Evolutionary conservation across 176 grass and related monocot species (phyloP).

Genomic region (Stipa capillata): DNA sequence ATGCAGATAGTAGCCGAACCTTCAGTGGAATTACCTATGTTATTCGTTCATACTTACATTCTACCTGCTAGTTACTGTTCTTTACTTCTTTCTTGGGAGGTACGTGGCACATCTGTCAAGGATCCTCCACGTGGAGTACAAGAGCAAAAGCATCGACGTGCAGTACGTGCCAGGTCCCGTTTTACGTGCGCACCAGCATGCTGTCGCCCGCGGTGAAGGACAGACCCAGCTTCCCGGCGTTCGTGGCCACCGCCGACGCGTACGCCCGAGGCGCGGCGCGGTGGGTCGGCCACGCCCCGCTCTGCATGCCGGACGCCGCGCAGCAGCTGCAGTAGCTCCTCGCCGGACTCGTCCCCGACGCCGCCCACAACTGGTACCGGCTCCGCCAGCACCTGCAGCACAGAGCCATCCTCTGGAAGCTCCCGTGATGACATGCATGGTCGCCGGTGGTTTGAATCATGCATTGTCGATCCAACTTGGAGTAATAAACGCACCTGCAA

Average conservation of each 20-base stretch:
- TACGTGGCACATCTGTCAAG: conserved; percentile 26
- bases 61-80: too few species aligned
- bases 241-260: conserved; percentile 26
- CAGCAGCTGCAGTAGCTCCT: conserved; percentile 50
- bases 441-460: too few species aligned
- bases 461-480: too few species aligned
- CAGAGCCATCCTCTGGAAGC: conserved; percentile 2
- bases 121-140: conserved; percentile 41
- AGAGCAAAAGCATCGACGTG: conserved; percentile 36
- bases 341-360: conserved; percentile 28
- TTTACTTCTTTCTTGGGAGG: too few species aligned
- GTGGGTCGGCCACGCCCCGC: conserved; percentile 32
- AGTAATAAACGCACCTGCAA: too few species aligned
- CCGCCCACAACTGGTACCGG: background rate
- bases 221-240: background rate
- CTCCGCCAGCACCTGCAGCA: conserved; percentile 17
- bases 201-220: background rate
- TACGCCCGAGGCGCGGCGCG: conserved; percentile 31
- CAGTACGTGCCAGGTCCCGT: conserved; percentile 27
- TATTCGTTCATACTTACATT: too few species aligned
- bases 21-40: too few species aligned
- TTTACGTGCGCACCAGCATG: conserved; percentile 34
- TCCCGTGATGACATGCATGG: background rate
- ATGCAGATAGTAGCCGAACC: too few species aligned
- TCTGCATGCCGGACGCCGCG: conserved; percentile 21